phyloP scores from a whole-genome alignment of 2,329 filamentous ascomycete species.

The Allantophomopsis lycopodina region DNA sequence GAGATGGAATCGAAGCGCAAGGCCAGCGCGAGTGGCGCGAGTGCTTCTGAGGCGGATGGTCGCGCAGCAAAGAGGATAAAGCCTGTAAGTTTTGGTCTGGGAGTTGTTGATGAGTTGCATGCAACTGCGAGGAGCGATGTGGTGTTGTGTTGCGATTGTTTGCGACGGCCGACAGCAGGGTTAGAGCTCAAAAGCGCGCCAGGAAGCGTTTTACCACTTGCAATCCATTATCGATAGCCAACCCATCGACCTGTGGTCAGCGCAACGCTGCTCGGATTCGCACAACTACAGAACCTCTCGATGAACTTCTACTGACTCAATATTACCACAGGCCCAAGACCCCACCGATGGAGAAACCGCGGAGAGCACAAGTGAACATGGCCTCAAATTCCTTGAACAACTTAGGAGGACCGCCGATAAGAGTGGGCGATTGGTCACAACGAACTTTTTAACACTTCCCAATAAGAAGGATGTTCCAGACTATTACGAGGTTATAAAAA shows the following conservation, averaged over 20 bases:
- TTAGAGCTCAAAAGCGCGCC: slow-evolving; percentile 9
- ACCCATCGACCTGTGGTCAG: too few relatives aligned
- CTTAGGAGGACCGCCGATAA: slow-evolving; percentile 70
- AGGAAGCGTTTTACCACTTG: slow-evolving; percentile 7
- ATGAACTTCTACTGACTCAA: too few relatives aligned
- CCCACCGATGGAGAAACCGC: slow-evolving; percentile 34
- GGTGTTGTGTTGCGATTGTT: slow-evolving; percentile 5
- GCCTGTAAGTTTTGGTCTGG: slow-evolving; percentile 32
- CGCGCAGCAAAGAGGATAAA: slow-evolving; percentile 44
- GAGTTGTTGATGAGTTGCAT: not conserved
- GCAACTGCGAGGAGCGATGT: slow-evolving; percentile 5
- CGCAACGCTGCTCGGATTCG: too few relatives aligned
- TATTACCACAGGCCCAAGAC: too few relatives aligned
- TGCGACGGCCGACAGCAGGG: slow-evolving; percentile 6
- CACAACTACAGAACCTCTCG: too few relatives aligned
- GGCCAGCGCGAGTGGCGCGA: slow-evolving; percentile 24
- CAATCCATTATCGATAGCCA: too few relatives aligned
- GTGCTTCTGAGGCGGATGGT: slow-evolving; percentile 32
- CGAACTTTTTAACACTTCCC: slow-evolving; percentile 61
- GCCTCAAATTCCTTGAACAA: slow-evolving; percentile 60
- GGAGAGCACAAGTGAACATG: slow-evolving; percentile 58
- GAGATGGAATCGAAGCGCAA: slow-evolving; percentile 37
- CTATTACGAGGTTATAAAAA: slow-evolving; percentile 64
- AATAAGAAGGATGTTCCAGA: slow-evolving; percentile 49
- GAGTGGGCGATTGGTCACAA: slow-evolving; percentile 62